Conservation (phyloP, 352 stramenopile species). For the Globisporangium barbulae region DNA sequence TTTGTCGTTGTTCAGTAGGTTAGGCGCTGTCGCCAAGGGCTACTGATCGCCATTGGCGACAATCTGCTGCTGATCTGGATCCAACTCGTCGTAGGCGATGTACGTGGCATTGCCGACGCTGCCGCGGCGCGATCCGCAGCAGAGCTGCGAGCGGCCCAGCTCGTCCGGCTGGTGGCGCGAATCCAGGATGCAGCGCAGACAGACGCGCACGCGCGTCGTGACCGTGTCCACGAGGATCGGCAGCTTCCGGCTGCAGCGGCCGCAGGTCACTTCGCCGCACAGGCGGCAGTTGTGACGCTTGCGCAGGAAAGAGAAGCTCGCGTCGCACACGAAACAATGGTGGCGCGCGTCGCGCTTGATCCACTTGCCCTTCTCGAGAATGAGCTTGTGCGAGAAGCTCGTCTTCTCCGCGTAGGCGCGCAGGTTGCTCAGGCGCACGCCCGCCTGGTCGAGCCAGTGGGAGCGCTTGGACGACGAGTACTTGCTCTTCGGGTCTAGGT, state of each 20-base stretch:
- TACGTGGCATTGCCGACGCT: constrained; percentile 61
- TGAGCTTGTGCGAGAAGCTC: constrained; percentile 57
- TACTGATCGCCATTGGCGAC: neutral
- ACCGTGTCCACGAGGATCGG: constrained; percentile 58
- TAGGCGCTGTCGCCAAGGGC: neutral
- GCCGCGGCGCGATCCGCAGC: constrained; percentile 18
- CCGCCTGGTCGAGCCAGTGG: constrained; percentile 60
- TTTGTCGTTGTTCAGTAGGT: neutral
- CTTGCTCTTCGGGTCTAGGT: constrained; percentile 81
- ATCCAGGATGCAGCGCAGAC: constrained; percentile 72
- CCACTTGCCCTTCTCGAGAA: constrained; percentile 36
- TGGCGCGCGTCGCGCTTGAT: constrained; percentile 42
- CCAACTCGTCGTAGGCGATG: constrained; percentile 62
- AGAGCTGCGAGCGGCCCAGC: constrained; percentile 29
- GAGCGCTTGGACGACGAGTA: constrained; percentile 50
- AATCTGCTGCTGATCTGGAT: constrained; percentile 1
- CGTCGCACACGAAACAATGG: constrained; percentile 65
- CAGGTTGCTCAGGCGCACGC: constrained; percentile 51
- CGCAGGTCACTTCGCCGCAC: constrained; percentile 64
- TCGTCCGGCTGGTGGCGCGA: constrained; percentile 63
- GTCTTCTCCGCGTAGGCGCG: constrained; percentile 64
- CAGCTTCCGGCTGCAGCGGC: constrained; percentile 71
- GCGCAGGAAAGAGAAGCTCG: constrained; percentile 69
- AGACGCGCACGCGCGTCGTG: constrained; percentile 69
- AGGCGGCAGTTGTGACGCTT: constrained; percentile 76